Base-by-base conservation (phyloP, 768 basidiomycete species). In the Baorangia bicolor region DNA sequence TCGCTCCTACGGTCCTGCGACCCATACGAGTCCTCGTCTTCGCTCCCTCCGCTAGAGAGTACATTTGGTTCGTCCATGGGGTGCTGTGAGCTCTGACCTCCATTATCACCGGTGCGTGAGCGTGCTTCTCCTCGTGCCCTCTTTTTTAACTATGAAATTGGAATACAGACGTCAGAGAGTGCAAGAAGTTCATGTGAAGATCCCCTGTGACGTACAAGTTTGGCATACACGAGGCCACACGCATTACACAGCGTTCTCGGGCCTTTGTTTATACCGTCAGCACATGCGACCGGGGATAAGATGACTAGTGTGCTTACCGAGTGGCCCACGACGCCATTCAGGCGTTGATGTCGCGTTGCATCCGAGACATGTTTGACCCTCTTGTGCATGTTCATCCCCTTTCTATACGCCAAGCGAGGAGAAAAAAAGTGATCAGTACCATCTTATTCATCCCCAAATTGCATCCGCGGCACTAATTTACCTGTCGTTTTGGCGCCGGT, bases 181-280 rank as follows among this genome's bases (percentile, higher is more conserved):
- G 51, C 54, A 48, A 37, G 37, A 50, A 59, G 51, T 33, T 42
- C 50, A 63, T 51, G 58, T 53, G 50, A 60, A 62, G 54, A 58
- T 53, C 64, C 50, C 61, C 57, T 63, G 61, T 72, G 62, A 79
- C 85, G 68, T 70, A 91, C 89, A 71, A 92, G 78, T 75, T 92
- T 92, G 51, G 90, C 90, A 70, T 90, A 92, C 56, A 92, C 90
- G 60, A 92, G 81, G 51, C 90, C 90, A 71, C 90, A 92, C 12
- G 90, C 90, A 68, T 92, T 92, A 70, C 90, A 92, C 50, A 92
- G 75, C 51, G 90, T 92, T 67, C 90, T 81, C 23, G 90, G 90
- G 49, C 90, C 89, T 90, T 58, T 58, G 57, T 56, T 62, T 60
- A 56, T 59, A 62, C 57, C 45, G 57, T 73, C 65, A 73, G 45